These are phyloP conservation scores for Malassezia arunalokei DNA, from an alignment of 1,284 basidiomycete genomes.

Conservation along the genomic window DNA sequence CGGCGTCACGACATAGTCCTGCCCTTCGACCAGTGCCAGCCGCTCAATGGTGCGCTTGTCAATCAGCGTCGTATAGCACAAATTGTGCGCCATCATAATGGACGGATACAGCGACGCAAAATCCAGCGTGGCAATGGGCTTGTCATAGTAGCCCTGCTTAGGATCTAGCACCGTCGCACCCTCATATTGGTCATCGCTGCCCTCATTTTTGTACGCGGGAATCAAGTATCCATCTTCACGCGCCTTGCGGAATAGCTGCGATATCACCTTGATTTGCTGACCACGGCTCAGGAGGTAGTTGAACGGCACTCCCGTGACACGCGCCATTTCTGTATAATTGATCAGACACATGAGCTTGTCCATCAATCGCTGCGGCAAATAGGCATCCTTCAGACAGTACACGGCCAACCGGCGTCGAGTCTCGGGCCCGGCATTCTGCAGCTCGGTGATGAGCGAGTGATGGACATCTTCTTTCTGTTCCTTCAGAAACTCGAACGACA, in stretches of 20 bases:
- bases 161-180: slow-evolving; percentile 45
- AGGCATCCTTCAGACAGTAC: slow-evolving; percentile 46
- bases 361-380: slow-evolving; percentile 44
- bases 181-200: slow-evolving; percentile 45
- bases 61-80: slow-evolving; percentile 45
- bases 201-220: slow-evolving; percentile 41
- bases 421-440: slow-evolving; percentile 44
- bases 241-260: slow-evolving; percentile 45
- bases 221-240: slow-evolving; percentile 43
- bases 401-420: slow-evolving; percentile 42
- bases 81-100: slow-evolving; percentile 47
- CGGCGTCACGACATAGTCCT: slow-evolving; percentile 42
- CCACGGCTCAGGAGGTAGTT: slow-evolving; percentile 45
- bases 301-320: slow-evolving; percentile 46
- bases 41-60: slow-evolving; percentile 42
- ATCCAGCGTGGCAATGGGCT: slow-evolving; percentile 43
- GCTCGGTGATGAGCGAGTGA: slow-evolving; percentile 43
- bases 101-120: slow-evolving; percentile 46
- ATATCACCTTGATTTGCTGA: slow-evolving; percentile 46
- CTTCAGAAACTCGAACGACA: slow-evolving; percentile 44
- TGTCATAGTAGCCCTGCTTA: slow-evolving; percentile 45
- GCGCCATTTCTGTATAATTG: slow-evolving; percentile 46
- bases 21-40: slow-evolving; percentile 30
- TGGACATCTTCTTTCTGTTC: slow-evolving; percentile 47
- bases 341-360: slow-evolving; percentile 47